phyloP scores from a whole-genome alignment of 345 rosid species.

The Lenwebbia sp. region DNA sequence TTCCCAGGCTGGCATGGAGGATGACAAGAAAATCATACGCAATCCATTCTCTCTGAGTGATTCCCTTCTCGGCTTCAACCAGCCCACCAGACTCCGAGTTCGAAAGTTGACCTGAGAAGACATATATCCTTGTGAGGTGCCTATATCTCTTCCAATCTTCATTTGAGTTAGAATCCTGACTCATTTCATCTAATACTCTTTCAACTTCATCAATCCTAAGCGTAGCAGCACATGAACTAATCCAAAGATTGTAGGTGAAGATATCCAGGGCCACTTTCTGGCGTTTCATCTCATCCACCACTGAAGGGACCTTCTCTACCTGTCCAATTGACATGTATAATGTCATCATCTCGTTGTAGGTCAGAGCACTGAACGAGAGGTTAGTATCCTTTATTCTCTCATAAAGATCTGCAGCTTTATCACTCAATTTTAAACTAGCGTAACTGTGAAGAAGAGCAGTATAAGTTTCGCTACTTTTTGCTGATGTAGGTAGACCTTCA shows the following conservation, averaged over 20 bases:
- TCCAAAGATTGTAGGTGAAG: slow-evolving; percentile 81
- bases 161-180: slow-evolving; percentile 19
- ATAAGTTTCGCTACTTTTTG: slow-evolving; percentile 68
- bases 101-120: slow-evolving; percentile 37
- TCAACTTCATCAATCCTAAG: slow-evolving; percentile 42
- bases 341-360: slow-evolving; percentile 94
- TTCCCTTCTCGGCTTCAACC: slow-evolving; percentile 47
- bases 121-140: slow-evolving; percentile 38
- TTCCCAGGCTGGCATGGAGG: slow-evolving; percentile 60
- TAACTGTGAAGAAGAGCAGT: slow-evolving; percentile 87
- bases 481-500: slow-evolving; percentile 38
- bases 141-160: slow-evolving; percentile 57
- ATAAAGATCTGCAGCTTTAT: slow-evolving; percentile 57
- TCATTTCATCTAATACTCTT: slow-evolving; percentile 70
- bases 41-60: slow-evolving; percentile 83
- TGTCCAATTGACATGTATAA: slow-evolving; percentile 80
- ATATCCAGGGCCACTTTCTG: slow-evolving; percentile 59
- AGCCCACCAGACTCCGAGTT: slow-evolving; percentile 31
- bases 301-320: slow-evolving; percentile 60
- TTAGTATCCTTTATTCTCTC: slow-evolving; percentile 39
- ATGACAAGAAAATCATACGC: slow-evolving; percentile 80
- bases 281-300: slow-evolving; percentile 44
- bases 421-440: slow-evolving; percentile 50
- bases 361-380: slow-evolving; percentile 44
- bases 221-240: slow-evolving; percentile 77